Conservation (phyloP, 441 rosid species). For the Bocquillonia castaneifolia region DNA sequence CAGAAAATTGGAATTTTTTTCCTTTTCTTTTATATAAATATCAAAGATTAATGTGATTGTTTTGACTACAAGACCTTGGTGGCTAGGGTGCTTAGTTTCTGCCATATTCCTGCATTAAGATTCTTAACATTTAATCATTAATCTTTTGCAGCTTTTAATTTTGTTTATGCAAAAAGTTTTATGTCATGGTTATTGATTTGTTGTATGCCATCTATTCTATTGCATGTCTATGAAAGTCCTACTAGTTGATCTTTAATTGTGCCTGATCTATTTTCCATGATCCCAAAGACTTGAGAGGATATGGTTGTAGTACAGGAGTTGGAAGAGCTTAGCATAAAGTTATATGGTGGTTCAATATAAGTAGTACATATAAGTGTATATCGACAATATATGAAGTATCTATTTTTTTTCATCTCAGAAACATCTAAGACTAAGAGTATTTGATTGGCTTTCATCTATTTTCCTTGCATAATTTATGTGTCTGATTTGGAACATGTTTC, state of each 20-base stretch:
- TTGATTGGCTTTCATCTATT: background rate
- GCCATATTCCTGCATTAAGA: background rate
- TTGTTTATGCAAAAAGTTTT: background rate
- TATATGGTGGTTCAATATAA: background rate
- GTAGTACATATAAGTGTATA: background rate
- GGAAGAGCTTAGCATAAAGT: background rate
- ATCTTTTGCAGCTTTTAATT: background rate
- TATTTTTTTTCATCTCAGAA: background rate
- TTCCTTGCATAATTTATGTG: background rate
- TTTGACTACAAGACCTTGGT: background rate
- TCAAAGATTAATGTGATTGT: background rate
- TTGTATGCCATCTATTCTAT: background rate
- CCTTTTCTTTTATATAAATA: background rate
- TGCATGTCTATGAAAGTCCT: too few relatives aligned
- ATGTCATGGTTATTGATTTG: background rate
- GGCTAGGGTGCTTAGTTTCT: background rate
- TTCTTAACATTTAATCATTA: background rate
- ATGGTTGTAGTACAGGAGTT: background rate
- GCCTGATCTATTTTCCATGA: background rate
- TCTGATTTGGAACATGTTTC: conserved; percentile 4
- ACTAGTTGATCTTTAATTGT: background rate
- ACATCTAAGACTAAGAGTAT: background rate
- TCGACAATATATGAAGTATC: background rate
- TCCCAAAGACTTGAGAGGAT: background rate
- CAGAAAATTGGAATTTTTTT: conserved; percentile 5